Percentiles rank a stretch among this genome's conserved stretches.
Evolutionary conservation across 2,329 filamentous ascomycete species (phyloP).

Genomic region (Fusarium papillatum): DNA sequence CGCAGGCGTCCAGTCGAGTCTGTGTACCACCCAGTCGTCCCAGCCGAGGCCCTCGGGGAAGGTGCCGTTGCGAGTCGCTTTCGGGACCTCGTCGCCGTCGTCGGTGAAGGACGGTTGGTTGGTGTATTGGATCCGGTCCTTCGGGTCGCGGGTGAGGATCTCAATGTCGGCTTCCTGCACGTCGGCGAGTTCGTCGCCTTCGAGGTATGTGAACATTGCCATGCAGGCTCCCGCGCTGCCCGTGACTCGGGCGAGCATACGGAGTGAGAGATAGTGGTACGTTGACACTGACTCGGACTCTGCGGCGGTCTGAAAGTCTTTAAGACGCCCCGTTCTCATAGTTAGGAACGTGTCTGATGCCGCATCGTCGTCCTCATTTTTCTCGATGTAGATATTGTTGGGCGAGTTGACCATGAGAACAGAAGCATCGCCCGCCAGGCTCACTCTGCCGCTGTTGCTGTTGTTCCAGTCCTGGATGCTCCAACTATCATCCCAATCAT

Average conservation of each 20-base stretch:
- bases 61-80: constrained; percentile 62
- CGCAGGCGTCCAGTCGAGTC: constrained; percentile 70
- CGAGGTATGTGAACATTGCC: constrained; percentile 66
- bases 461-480: constrained; percentile 58
- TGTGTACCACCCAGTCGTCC: constrained; percentile 70
- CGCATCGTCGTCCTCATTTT: constrained; percentile 51
- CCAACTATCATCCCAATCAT: constrained; percentile 54
- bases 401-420: constrained; percentile 57
- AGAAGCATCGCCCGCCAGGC: constrained; percentile 43
- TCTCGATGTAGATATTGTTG: constrained; percentile 62
- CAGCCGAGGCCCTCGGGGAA: constrained; percentile 59
- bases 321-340: constrained; percentile 60
- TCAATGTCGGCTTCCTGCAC: constrained; percentile 68
- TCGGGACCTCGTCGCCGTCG: constrained; percentile 57
- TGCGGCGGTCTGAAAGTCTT: constrained; percentile 60
- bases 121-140: constrained; percentile 65
- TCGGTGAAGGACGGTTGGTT: constrained; percentile 69
- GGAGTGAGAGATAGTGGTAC: constrained; percentile 53
- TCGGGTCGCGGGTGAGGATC: constrained; percentile 62
- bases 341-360: constrained; percentile 58
- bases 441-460: constrained; percentile 47
- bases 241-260: constrained; percentile 64
- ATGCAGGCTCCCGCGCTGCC: constrained; percentile 64
- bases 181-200: constrained; percentile 49
- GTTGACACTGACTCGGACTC: constrained; percentile 58